Evolutionary conservation across 2,329 filamentous ascomycete genomes (phyloP).

Genomic region (Aspergillus sp.): DNA sequence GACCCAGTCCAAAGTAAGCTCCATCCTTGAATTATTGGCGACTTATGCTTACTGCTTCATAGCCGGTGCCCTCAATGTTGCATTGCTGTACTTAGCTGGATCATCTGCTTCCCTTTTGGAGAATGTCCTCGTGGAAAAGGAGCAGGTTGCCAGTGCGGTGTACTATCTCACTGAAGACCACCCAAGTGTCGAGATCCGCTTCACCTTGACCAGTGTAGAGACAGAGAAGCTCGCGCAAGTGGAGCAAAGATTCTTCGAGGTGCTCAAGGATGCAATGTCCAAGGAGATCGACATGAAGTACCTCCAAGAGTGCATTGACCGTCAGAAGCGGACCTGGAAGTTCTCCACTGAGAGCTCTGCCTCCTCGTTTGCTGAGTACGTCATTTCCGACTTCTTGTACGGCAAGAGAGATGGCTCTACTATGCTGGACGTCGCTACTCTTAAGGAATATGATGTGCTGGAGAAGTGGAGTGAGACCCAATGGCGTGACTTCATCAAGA

Average conservation of each 20-base stretch:
- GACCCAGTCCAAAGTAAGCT: conserved; percentile 57
- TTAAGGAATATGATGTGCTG: conserved; percentile 60
- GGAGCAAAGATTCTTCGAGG: conserved; percentile 76
- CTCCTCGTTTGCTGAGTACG: conserved; percentile 73
- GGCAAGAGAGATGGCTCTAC: conserved; percentile 79
- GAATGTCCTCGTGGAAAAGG: conserved; percentile 86
- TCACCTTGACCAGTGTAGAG: conserved; percentile 80
- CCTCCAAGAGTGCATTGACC: conserved; percentile 77
- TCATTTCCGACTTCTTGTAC: conserved; percentile 91
- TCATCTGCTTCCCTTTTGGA: conserved; percentile 91
- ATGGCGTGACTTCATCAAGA: conserved; percentile 77
- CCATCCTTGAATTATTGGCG: neutral
- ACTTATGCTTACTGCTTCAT: conserved; percentile 3
- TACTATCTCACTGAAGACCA: conserved; percentile 74
- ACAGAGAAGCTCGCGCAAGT: conserved; percentile 80
- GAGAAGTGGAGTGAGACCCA: conserved; percentile 76
- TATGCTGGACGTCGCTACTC: conserved; percentile 53
- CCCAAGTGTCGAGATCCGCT: conserved; percentile 77
- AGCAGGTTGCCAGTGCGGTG: conserved; percentile 84
- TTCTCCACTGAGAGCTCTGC: conserved; percentile 78
- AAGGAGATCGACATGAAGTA: conserved; percentile 87
- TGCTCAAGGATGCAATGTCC: conserved; percentile 71
- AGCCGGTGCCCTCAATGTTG: conserved; percentile 69
- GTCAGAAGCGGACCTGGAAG: conserved; percentile 76
- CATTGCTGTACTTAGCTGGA: conserved; percentile 82